Evolutionary conservation across 2,329 filamentous ascomycete species (phyloP), one percentile per base, ranked within the genome.

Genomic region (Capronia epimyces): DNA sequence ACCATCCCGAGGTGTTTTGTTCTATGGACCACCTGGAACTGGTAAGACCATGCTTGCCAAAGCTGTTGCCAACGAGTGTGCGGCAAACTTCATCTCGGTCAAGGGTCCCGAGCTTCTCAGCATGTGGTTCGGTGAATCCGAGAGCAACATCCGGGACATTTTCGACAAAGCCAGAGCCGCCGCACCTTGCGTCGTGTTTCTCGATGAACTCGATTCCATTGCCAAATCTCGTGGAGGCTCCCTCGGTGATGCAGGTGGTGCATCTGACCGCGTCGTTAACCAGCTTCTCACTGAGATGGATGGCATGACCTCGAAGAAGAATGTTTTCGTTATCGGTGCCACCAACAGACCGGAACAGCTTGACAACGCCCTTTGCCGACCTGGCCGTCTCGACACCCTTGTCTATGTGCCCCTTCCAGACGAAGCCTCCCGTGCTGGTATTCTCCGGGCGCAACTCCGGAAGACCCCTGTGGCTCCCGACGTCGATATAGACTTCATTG

Each of bases 91-190:
- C 77, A 97, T 98, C 69, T 98, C 93, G 34, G 86, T 98, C 73
- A 98, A 98, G 83, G 93, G 93, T 56, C 94, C 93, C 51, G 93
- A 98, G 72, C 80, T 98, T 65, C 82, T 98, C 64, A 96, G 89
- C 71, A 98, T 98, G 93, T 98, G 93, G 93, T 98, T 98, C 68
- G 93, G 93, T 84, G 93, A 98, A 77, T 98, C 93, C 48, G 94
- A 98, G 76, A 95, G 89, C 82, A 98, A 98, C 76, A 97, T 98
- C 61, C 88, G 93, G 69, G 93, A 98, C 70, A 98, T 98, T 65
- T 98, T 98, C 72, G 93, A 98, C 82, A 98, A 97, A 83, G 93
- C 93, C 60, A 89, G 93, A 68, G 94, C 93, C 58, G 93, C 94
- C 55, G 93, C 93, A 64, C 93, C 93, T 74, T 98, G 94, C 65